Base-by-base conservation (phyloP, 2,329 filamentous ascomycete species). In the Colletotrichum tamarilloi region DNA sequence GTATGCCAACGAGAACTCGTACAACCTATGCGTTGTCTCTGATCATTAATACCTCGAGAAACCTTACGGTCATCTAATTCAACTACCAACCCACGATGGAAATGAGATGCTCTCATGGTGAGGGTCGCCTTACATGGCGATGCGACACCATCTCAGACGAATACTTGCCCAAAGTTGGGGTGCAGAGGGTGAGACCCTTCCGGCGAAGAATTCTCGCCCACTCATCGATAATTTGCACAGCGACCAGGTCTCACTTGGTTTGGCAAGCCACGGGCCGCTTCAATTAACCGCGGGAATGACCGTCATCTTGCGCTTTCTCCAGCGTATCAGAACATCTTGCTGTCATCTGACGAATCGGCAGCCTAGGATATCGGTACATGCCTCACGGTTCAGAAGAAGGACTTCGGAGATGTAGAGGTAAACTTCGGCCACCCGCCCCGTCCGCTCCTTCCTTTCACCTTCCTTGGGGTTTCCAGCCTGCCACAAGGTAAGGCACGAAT, bases 201-300 rank as follows among this genome's bases (percentile, higher is more conserved):
- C 16, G 38, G 14, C 38, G 38, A 42, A 19, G 38, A 42, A 42
- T 28, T 62, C 24, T 42, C 53, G 19, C 56, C 22, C 65, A 38
- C 55, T 35, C 38, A 42, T 42, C 16, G 38, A 42, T 19, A 42
- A 49, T 16, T 52, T n/a, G 24, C 49, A 59, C n/a, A 16, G 30
- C 7, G 28, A 35, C 7, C 19, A 49, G 7, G 19, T 49, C 19
- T 19, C 38, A 3, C 16, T 16, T 19, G 38, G 38, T 7, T 60
- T 53, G 8, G 42, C 42, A 49, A 49, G 35, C n/a, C 9, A 24
- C 28, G 38, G 22, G 24, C 28, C 38, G 60, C 53, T 49, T 60
- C 67, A 69, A 69, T 69, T 53, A 65, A 22, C 59, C 67, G 16
- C 59, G 60, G 35, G 52, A 62, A 38, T 62, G 60, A 24, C 60